These are phyloP conservation scores for Isoetes taiwanensis DNA, from an alignment of 75 land plant genomes.

Conservation along the genomic window DNA sequence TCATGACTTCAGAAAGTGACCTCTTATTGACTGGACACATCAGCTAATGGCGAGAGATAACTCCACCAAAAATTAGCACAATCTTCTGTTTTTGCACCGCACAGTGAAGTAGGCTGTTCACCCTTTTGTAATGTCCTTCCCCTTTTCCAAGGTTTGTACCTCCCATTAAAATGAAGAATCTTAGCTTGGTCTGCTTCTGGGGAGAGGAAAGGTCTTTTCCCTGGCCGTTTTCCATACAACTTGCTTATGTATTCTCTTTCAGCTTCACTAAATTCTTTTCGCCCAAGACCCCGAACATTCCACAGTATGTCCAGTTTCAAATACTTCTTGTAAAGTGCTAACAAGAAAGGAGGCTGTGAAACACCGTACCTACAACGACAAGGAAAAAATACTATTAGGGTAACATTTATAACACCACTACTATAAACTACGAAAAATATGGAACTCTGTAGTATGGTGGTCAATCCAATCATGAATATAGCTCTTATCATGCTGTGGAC, in stretches of 20 bases:
- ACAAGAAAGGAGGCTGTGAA: constrained; percentile 22
- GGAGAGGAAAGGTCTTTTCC: constrained; percentile 13
- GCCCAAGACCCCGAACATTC: constrained; percentile 23
- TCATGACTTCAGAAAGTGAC: too few relatives aligned
- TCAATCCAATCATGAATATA: not conserved
- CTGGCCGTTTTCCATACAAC: constrained; percentile 7
- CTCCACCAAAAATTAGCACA: constrained; percentile 23
- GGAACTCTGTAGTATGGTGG: not conserved
- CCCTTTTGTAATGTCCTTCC: not conserved
- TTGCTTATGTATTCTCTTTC: constrained; percentile 15
- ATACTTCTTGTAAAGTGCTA: constrained; percentile 32
- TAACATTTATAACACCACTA: not conserved
- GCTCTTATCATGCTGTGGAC: not conserved
- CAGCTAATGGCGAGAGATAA: constrained; percentile 22
- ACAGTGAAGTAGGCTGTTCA: constrained; percentile 7
- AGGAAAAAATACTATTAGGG: not conserved
- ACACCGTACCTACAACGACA: constrained; percentile 15
- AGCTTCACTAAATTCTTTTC: constrained; percentile 10
- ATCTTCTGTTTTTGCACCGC: constrained; percentile 10
- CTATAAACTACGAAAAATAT: not conserved
- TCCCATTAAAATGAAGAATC: constrained; percentile 38
- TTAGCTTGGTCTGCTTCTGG: constrained; percentile 21
- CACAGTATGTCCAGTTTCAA: constrained; percentile 30
- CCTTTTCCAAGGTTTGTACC: constrained; percentile 27
- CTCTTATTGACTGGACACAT: too few relatives aligned